Base-by-base conservation (phyloP, 1,139 yeast species). In the Saccharomyces hybrid region DNA sequence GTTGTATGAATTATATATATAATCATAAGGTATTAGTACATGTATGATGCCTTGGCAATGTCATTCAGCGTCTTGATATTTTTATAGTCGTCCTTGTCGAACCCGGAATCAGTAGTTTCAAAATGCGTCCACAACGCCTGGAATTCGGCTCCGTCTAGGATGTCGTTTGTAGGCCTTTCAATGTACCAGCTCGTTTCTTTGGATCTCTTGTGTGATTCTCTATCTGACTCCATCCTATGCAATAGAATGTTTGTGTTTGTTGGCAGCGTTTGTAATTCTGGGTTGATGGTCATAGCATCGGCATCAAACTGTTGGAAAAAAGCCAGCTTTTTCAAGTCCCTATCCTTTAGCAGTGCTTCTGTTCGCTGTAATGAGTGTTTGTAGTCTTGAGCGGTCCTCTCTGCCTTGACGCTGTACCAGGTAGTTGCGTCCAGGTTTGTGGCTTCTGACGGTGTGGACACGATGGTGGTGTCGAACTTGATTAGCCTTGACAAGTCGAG, bases 141-240 rank as follows among this genome's bases (percentile, higher is more conserved):
- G 42, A 66, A 66, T 55, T 66, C 70, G 6, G 53, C 51, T 14
- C 54, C 53, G 47, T 59, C 64, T 28, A 64, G 53, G 50, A 67
- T 59, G 28, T 49, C 54, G 52, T 55, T 58, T 14, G 51, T 44
- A 26, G 51, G 53, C 48, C 64, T 60, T 48, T 60, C 65, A 12
- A 64, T 63, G 28, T 65, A 61, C 67, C 69, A 69, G 14, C 59
- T 61, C 47, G 67, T 67, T 48, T 70, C 73, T 53, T 70, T 70
- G 19, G 66, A 61, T 50, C 68, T 62, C 53, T 67, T 68, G 52
- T 68, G 70, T 48, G 66, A 63, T 49, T 67, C 71, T n/a, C 71
- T 61, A 34, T 69, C 71, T 51, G 58, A 61, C 49, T 68, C 71
- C 65, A 69, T 70, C 21, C 73, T 58, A 48, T 68, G 72, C 9